These are phyloP conservation scores for Medicago truncatula DNA, from an alignment of 306 rosid genomes.

Conservation along the genomic window MtrunA17r5.0-ANR NC_053048.1:2277501-2278000, in stretches of 20 bases:
- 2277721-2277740: slow-evolving; percentile 82
- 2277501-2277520: neutral
- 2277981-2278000: slow-evolving; percentile 23
- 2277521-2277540: no score
- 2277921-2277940: slow-evolving; percentile 66
- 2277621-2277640: slow-evolving; percentile 92
- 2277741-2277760: slow-evolving; percentile 81
- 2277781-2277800: slow-evolving; percentile 87
- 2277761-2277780: slow-evolving; percentile 89
- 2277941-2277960: slow-evolving; percentile 65
- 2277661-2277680: slow-evolving; percentile 77
- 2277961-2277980: slow-evolving; percentile 46
- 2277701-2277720: slow-evolving; percentile 81
- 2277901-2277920: slow-evolving; percentile 73
- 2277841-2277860: slow-evolving; percentile 48
- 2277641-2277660: slow-evolving; percentile 50
- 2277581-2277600: neutral
- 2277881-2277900: slow-evolving; percentile 46
- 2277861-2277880: slow-evolving; percentile 68
- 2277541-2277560: no score
- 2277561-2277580: neutral
- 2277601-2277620: slow-evolving; percentile 8
- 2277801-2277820: slow-evolving; percentile 80
- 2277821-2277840: slow-evolving; percentile 83
- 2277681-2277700: slow-evolving; percentile 90